Conservation (phyloP, 73 alveolate species). For the Stentor roeselii region DNA sequence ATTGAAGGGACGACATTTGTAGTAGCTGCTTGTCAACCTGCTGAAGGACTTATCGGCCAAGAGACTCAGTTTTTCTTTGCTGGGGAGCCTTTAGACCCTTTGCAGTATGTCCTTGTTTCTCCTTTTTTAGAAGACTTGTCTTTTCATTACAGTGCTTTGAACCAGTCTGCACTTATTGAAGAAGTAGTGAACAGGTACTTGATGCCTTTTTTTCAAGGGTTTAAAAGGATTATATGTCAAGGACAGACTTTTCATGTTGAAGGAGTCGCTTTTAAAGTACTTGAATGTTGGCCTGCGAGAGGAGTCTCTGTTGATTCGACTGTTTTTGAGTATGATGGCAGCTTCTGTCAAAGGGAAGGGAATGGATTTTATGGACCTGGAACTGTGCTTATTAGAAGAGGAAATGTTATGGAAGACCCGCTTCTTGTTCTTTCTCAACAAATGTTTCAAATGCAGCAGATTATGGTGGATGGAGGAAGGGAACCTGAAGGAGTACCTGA, state of each 20-base stretch:
- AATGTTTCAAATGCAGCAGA: neutral
- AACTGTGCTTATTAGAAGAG: neutral
- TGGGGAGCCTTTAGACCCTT: constrained; percentile 20
- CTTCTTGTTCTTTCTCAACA: neutral
- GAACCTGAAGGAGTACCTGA: neutral
- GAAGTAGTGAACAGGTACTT: neutral
- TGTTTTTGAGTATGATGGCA: neutral
- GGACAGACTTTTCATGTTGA: neutral
- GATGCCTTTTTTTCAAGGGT: neutral
- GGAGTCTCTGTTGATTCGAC: constrained; percentile 5
- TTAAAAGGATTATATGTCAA: neutral
- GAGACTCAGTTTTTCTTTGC: neutral
- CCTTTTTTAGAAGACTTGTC: constrained; percentile 10
- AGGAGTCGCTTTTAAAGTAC: neutral
- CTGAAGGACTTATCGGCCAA: constrained; percentile 2
- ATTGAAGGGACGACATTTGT: neutral
- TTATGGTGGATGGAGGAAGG: neutral
- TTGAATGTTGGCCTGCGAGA: neutral
- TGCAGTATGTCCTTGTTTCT: neutral
- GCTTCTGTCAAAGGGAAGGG: neutral
- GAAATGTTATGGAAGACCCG: neutral
- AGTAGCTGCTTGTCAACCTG: constrained; percentile 14
- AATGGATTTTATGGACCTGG: neutral
- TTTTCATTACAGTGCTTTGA: neutral
- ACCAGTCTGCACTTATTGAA: neutral